phyloP scores from a whole-genome alignment of 306 rosid species.

The Medicago arabica region DNA sequence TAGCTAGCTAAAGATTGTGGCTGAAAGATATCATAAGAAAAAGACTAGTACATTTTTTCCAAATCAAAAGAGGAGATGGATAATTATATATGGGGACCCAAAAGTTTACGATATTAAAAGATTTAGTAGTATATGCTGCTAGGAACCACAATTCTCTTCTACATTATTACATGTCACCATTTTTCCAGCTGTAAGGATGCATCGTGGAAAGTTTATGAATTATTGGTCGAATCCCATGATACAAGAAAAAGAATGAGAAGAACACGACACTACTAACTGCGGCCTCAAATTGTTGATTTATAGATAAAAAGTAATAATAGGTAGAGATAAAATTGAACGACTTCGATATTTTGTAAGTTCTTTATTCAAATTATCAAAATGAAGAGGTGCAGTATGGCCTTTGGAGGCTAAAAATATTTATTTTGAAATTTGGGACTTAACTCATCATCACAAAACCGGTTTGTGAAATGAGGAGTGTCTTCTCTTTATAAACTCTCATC shows the following conservation, averaged over 20 bases:
- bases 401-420: too few relatives aligned
- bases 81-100: constrained; percentile 41
- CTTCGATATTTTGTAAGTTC: too few relatives aligned
- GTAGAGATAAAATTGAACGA: too few relatives aligned
- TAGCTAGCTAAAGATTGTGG: constrained; percentile 38
- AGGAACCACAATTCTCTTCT: constrained; percentile 33
- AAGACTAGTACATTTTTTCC: constrained; percentile 23
- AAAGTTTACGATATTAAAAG: constrained; percentile 20
- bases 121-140: constrained; percentile 19
- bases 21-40: constrained; percentile 16
- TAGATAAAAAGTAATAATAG: not conserved
- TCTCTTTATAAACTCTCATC: too few relatives aligned
- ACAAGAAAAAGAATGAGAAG: constrained; percentile 21
- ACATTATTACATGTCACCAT: constrained; percentile 40
- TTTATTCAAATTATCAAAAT: too few relatives aligned
- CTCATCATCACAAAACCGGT: too few relatives aligned
- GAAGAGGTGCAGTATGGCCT: too few relatives aligned
- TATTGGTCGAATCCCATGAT: constrained; percentile 50
- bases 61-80: constrained; percentile 27
- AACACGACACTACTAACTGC: constrained; percentile 42
- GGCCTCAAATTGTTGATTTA: constrained; percentile 32
- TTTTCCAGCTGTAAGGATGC: constrained; percentile 66
- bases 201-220: constrained; percentile 50
- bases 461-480: too few relatives aligned
- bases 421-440: too few relatives aligned